Evolutionary conservation across 306 rosid genomes (phyloP).

Genomic region (Fagus sylvatica): DNA sequence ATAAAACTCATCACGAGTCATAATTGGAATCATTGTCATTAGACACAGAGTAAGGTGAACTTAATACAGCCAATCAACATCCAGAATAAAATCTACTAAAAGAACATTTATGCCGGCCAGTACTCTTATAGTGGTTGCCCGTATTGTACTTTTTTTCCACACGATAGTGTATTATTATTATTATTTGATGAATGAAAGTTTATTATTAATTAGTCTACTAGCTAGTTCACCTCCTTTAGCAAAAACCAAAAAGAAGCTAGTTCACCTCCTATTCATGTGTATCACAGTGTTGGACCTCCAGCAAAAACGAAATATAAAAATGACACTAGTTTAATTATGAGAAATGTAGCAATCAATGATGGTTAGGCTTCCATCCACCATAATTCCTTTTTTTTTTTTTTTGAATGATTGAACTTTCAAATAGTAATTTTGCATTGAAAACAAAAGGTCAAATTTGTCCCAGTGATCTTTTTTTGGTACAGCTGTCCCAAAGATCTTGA

Average conservation of each 20-base stretch:
- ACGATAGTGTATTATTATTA: neutral
- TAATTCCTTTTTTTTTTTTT: no score
- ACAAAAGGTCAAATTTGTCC: neutral
- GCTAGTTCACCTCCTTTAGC: no score
- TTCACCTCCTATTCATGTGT: neutral
- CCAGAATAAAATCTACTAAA: neutral
- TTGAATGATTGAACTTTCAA: neutral
- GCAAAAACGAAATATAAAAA: no score
- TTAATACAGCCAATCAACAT: neutral
- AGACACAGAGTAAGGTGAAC: neutral
- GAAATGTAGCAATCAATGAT: neutral
- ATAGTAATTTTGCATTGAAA: neutral
- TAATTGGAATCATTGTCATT: slow-evolving; percentile 2
- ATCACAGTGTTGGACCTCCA: neutral
- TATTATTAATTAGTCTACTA: no score
- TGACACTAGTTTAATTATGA: no score
- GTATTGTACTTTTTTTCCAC: neutral
- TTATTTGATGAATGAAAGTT: no score
- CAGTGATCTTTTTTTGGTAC: neutral
- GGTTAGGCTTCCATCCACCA: neutral
- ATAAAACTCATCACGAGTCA: neutral
- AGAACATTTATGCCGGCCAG: slow-evolving; percentile 16
- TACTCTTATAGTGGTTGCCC: neutral
- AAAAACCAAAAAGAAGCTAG: neutral
- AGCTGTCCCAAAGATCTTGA: neutral